A percentile compares a stretch with the other conserved stretches of the same genome.
Evolutionary conservation across 345 rosid species (phyloP).

Genomic region (Luvunga scandens): DNA sequence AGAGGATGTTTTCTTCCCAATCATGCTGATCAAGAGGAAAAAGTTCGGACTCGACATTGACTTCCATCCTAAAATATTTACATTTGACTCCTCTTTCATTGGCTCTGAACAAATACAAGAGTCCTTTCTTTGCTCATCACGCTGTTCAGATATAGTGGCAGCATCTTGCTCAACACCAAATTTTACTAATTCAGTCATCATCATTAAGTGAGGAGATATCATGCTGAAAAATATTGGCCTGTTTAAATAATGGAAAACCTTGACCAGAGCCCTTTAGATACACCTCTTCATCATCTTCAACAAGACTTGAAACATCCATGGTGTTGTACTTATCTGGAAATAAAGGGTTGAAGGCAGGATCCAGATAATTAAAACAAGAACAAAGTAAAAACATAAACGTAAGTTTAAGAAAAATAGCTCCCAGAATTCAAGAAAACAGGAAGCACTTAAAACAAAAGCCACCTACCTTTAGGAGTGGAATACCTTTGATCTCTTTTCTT

Average conservation of each 20-base stretch:
- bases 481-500: constrained; percentile 63
- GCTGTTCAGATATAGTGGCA: constrained; percentile 28
- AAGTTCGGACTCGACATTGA: constrained; percentile 43
- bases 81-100: constrained; percentile 45
- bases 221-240: constrained; percentile 35
- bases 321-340: constrained; percentile 61
- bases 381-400: not conserved
- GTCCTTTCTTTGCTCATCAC: constrained; percentile 38
- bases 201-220: constrained; percentile 36
- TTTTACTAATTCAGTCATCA: constrained; percentile 36
- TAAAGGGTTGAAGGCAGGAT: constrained; percentile 9
- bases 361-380: not conserved
- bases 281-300: constrained; percentile 90
- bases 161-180: constrained; percentile 33
- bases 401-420: not conserved
- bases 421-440: not conserved
- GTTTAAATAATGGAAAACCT: constrained; percentile 33
- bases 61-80: constrained; percentile 46
- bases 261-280: constrained; percentile 57
- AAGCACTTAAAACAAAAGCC: constrained; percentile 12
- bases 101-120: constrained; percentile 61
- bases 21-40: constrained; percentile 82
- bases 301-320: constrained; percentile 56
- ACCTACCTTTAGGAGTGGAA: constrained; percentile 57
- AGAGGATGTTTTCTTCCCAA: constrained; percentile 83